Conservation (phyloP, 768 basidiomycete genomes). For the Leccinum longicurvipes region DNA sequence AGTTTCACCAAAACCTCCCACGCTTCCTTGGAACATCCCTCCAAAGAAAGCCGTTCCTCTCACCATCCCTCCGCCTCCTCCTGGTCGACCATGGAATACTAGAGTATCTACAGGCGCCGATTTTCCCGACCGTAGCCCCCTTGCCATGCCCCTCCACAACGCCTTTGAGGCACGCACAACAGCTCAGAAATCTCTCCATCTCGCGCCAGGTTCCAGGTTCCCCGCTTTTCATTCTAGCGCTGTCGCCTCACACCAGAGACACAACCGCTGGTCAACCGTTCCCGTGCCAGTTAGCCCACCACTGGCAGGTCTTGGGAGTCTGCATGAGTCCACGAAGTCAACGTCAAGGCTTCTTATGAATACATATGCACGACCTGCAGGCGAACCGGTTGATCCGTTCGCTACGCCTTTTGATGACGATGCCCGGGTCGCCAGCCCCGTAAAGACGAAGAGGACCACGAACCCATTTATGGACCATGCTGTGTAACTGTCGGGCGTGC, state of each 20-base stretch:
- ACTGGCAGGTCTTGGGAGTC: conserved; percentile 13
- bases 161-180: conserved; percentile 31
- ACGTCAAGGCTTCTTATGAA: conserved; percentile 45
- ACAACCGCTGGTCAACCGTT: conserved; percentile 21
- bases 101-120: conserved; percentile 38
- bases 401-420: conserved; percentile 81
- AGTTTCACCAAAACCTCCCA: conserved; percentile 28
- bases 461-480: conserved; percentile 49
- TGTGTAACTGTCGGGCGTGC: conserved; percentile 18
- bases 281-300: conserved; percentile 17
- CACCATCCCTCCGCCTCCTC: conserved; percentile 32
- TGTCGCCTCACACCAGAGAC: conserved; percentile 14
- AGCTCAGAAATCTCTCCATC: conserved; percentile 16
- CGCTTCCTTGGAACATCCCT: conserved; percentile 23
- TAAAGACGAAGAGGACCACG: conserved; percentile 43
- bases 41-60: conserved; percentile 34
- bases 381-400: conserved; percentile 48
- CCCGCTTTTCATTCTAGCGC: conserved; percentile 4
- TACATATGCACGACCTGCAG: conserved; percentile 39
- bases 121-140: conserved; percentile 21
- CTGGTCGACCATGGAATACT: conserved; percentile 28
- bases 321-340: conserved; percentile 29
- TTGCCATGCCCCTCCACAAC: conserved; percentile 42
- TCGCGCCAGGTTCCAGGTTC: conserved; percentile 16
- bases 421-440: conserved; percentile 33